Evolutionary conservation across 179 eudicot genomes (phyloP).

Genomic region (Camellia oleifera): DNA sequence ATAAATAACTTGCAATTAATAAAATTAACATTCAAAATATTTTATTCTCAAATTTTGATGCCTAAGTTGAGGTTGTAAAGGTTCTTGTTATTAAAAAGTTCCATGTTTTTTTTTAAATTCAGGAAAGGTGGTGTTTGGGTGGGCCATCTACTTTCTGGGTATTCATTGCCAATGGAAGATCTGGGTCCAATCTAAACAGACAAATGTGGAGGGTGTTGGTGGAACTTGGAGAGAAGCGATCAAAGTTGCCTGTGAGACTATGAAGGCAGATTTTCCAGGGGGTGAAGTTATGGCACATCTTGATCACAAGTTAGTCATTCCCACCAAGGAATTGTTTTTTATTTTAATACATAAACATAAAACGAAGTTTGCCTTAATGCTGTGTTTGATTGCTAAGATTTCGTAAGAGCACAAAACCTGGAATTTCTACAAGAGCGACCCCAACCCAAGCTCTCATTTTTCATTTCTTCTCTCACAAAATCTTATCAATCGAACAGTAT

Average conservation of each 20-base stretch:
- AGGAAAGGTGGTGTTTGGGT: constrained; percentile 85
- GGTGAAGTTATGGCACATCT: constrained; percentile 52
- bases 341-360: background rate
- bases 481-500: too few relatives aligned
- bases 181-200: constrained; percentile 45
- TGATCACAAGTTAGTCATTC: constrained; percentile 43
- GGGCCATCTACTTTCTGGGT: constrained; percentile 87
- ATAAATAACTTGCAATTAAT: background rate
- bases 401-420: background rate
- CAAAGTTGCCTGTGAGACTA: constrained; percentile 47
- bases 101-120: background rate
- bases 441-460: background rate
- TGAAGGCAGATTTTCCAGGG: constrained; percentile 44
- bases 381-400: background rate
- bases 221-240: constrained; percentile 85
- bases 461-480: background rate
- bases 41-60: too few relatives aligned
- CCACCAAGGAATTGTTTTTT: background rate
- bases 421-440: background rate
- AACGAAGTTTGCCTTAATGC: background rate
- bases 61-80: too few relatives aligned
- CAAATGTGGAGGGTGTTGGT: constrained; percentile 43
- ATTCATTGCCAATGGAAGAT: constrained; percentile 89
- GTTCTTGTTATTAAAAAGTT: background rate
- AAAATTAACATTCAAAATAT: too few relatives aligned